Conservation (phyloP, 2,329 filamentous ascomycete species). For the Calonectria pseudoreteaudii region DNA sequence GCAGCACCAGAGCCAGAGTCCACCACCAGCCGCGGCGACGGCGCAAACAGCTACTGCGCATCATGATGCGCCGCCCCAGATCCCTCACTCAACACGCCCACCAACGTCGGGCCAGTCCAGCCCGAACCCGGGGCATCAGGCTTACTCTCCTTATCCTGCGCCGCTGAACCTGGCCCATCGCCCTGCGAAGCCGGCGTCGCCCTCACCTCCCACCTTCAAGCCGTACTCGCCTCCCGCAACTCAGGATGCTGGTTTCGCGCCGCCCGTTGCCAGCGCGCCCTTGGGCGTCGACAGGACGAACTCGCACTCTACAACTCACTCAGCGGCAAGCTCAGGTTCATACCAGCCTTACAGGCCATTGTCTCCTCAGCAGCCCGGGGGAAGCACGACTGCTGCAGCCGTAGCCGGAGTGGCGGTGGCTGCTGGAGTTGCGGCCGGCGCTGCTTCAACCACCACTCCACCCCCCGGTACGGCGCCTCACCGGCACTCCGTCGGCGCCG, state of each 20-base stretch:
- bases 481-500: conserved; percentile 27
- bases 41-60: conserved; percentile 20
- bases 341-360: conserved; percentile 47
- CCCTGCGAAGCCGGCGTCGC: conserved; percentile 34
- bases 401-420: conserved; percentile 11
- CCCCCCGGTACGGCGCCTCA: conserved; percentile 16
- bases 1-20: not conserved
- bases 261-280: conserved; percentile 20
- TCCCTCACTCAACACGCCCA: conserved; percentile 33
- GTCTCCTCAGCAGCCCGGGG: conserved; percentile 22
- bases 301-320: conserved; percentile 39
- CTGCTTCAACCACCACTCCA: conserved; percentile 22
- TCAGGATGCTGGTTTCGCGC: conserved; percentile 23
- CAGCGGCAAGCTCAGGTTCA: conserved; percentile 32
- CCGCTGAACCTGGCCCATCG: conserved; percentile 43
- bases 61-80: conserved; percentile 19
- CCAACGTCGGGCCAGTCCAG: conserved; percentile 22
- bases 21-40: not conserved
- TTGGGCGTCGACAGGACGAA: conserved; percentile 26
- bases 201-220: conserved; percentile 39
- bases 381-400: conserved; percentile 9
- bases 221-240: conserved; percentile 43
- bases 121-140: conserved; percentile 21
- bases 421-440: not conserved
- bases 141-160: conserved; percentile 39